Evolutionary conservation across 495 filamentous ascomycete species (phyloP).

Genomic region (Penicillium lividum): DNA sequence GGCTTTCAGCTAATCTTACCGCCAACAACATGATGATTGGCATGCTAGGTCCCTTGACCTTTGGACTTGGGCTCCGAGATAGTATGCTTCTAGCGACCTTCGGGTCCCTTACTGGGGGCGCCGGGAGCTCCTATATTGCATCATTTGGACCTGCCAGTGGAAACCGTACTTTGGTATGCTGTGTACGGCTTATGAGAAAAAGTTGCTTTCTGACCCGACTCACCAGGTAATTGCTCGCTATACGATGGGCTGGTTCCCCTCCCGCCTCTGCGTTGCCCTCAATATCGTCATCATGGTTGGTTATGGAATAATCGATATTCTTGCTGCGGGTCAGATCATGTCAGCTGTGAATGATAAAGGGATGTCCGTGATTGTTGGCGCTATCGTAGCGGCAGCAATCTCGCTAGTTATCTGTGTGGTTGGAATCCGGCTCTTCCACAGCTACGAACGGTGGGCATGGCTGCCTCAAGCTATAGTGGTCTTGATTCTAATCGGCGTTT

Average conservation of each 20-base stretch:
- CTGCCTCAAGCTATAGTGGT: slow-evolving; percentile 57
- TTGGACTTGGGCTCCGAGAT: slow-evolving; percentile 57
- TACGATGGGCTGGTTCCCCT: slow-evolving; percentile 66
- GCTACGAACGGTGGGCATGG: slow-evolving; percentile 61
- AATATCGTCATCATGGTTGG: slow-evolving; percentile 64
- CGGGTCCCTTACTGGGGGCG: slow-evolving; percentile 49
- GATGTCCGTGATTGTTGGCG: slow-evolving; percentile 59
- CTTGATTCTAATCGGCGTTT: slow-evolving; percentile 56
- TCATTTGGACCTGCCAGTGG: slow-evolving; percentile 61
- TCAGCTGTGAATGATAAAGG: slow-evolving; percentile 45
- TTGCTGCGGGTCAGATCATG: slow-evolving; percentile 43
- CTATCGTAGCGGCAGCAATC: slow-evolving; percentile 56
- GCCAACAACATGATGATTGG: slow-evolving; percentile 62
- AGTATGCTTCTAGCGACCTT: slow-evolving; percentile 52
- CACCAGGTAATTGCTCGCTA: slow-evolving; percentile 56
- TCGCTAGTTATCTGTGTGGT: slow-evolving; percentile 58
- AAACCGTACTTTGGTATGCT: slow-evolving; percentile 56
- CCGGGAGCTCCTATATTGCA: slow-evolving; percentile 56
- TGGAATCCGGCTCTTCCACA: slow-evolving; percentile 62
- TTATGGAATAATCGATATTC: slow-evolving; percentile 54
- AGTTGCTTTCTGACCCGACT: too few species aligned
- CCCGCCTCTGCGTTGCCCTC: slow-evolving; percentile 57
- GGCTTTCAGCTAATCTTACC: slow-evolving; percentile 62
- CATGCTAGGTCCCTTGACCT: slow-evolving; percentile 59
- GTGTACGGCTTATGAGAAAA: too few species aligned